Conservation (phyloP, 2,329 filamentous ascomycete genomes). For the Hypoxylon sp. region DNA sequence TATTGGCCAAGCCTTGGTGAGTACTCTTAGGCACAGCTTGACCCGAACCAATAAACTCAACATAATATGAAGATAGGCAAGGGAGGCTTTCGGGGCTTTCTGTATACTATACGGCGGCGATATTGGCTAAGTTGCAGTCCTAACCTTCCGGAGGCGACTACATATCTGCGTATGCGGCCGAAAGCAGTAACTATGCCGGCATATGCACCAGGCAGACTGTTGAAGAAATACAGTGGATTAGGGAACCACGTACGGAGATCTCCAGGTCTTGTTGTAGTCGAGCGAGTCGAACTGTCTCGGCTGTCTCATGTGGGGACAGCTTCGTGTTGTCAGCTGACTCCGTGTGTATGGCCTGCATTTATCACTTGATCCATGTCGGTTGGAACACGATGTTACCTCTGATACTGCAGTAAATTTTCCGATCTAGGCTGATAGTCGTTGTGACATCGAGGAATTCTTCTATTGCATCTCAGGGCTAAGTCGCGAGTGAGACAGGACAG, state of each 20-base stretch:
- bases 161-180: neutral
- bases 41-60: neutral
- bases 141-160: conserved; percentile 1
- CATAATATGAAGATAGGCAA: neutral
- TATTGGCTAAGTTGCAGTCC: neutral
- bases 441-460: neutral
- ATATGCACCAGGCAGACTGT: neutral
- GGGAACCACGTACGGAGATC: neutral
- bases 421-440: neutral
- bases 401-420: neutral
- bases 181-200: neutral
- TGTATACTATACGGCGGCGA: neutral
- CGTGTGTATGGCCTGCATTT: conserved; percentile 7
- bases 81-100: neutral
- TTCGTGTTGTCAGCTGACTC: conserved; percentile 4
- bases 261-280: neutral
- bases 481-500: neutral
- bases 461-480: neutral
- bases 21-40: neutral
- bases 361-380: conserved; percentile 5
- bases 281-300: conserved; percentile 6
- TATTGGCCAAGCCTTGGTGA: neutral
- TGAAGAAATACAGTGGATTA: conserved; percentile 7
- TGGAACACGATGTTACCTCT: neutral
- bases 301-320: neutral